Evolutionary conservation across 345 rosid species (phyloP).

Genomic region (Citrus mangshanensis): DNA sequence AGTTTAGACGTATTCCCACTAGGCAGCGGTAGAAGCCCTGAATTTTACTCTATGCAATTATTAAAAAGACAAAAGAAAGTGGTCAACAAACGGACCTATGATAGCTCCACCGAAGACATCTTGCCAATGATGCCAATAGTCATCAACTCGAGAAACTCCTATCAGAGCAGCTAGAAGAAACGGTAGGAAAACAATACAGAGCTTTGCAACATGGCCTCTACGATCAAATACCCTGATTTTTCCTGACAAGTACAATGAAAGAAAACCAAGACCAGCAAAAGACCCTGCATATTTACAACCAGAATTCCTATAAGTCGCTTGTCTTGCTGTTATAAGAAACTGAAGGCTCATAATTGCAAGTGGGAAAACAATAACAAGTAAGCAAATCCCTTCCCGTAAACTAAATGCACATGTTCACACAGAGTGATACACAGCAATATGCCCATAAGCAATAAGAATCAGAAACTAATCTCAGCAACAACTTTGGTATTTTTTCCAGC

Average conservation of each 20-base stretch:
- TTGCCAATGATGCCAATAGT: slow-evolving; percentile 98
- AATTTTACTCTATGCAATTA: neutral
- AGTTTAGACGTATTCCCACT: neutral
- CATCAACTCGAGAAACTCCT: slow-evolving; percentile 87
- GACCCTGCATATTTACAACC: slow-evolving; percentile 62
- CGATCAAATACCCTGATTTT: slow-evolving; percentile 79
- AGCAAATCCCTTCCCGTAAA: neutral
- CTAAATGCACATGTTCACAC: neutral
- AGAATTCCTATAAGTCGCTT: slow-evolving; percentile 16
- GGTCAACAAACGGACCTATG: slow-evolving; percentile 41
- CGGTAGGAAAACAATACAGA: slow-evolving; percentile 70
- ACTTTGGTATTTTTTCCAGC: neutral
- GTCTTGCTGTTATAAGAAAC: neutral
- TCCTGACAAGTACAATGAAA: slow-evolving; percentile 71
- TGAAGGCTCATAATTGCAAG: slow-evolving; percentile 5
- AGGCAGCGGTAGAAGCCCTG: neutral
- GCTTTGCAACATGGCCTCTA: slow-evolving; percentile 86
- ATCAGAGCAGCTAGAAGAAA: slow-evolving; percentile 75
- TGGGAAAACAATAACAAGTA: neutral
- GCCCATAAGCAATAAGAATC: neutral
- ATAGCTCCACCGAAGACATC: slow-evolving; percentile 92
- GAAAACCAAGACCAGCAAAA: slow-evolving; percentile 82
- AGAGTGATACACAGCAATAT: neutral
- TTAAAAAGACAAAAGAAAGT: neutral
- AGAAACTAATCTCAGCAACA: neutral